Evolutionary conservation across 2,329 filamentous ascomycete species (phyloP).

Genomic region (Hypoxylon sp.): DNA sequence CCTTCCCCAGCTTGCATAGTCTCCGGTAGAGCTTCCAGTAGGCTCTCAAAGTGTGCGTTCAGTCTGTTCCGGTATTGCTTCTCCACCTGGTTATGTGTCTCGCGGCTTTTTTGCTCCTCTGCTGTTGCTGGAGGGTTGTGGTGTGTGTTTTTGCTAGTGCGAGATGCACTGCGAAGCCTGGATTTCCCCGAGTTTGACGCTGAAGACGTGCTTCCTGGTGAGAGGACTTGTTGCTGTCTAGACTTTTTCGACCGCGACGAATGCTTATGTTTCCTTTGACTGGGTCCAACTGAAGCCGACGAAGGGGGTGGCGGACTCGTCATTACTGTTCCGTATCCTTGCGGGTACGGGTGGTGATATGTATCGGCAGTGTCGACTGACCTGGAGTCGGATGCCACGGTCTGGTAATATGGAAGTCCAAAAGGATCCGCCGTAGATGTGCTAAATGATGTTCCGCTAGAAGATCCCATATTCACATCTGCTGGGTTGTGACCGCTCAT

Average conservation of each 20-base stretch:
- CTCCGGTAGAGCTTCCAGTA: conserved; percentile 59
- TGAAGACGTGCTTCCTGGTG: conserved; percentile 43
- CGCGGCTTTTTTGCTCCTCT: conserved; percentile 55
- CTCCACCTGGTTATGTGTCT: conserved; percentile 64
- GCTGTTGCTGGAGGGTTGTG: conserved; percentile 54
- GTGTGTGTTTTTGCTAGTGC: conserved; percentile 55
- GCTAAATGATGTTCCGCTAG: conserved; percentile 45
- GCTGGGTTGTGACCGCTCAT: conserved; percentile 45
- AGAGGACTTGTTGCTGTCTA: conserved; percentile 41
- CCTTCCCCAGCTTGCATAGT: conserved; percentile 52
- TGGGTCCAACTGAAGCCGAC: conserved; percentile 40
- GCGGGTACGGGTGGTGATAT: conserved; percentile 49
- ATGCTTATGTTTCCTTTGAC: conserved; percentile 43
- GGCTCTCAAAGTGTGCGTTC: conserved; percentile 62
- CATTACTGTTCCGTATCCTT: conserved; percentile 44
- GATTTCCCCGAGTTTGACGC: conserved; percentile 46
- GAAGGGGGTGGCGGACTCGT: conserved; percentile 44
- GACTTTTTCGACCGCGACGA: conserved; percentile 43
- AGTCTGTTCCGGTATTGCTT: conserved; percentile 65
- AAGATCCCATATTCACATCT: conserved; percentile 47
- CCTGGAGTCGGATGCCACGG: conserved; percentile 46
- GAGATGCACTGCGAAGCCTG: conserved; percentile 54
- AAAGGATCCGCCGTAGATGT: conserved; percentile 47
- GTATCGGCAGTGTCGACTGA: conserved; percentile 41
- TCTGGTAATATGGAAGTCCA: conserved; percentile 47